phyloP scores from a whole-genome alignment of 352 stramenopile species.

The Blastocystis sp. region DNA sequence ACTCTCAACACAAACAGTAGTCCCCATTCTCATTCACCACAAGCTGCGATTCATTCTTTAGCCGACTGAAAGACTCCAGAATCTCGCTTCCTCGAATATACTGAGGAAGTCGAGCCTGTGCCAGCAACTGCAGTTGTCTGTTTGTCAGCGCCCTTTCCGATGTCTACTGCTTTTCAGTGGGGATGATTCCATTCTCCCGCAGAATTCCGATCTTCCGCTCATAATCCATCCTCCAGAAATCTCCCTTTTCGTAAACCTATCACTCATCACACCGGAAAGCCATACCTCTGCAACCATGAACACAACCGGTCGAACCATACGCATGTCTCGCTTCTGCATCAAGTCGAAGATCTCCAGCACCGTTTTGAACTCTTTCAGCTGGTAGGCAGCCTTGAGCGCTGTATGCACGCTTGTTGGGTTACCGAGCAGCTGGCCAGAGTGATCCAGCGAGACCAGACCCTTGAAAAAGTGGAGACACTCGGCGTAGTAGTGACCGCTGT shows the following conservation, averaged over 20 bases:
- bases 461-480: conserved; percentile 46
- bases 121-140: conserved; percentile 27
- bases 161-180: conserved; percentile 9
- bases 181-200: neutral
- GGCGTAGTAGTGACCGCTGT: conserved; percentile 14
- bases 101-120: conserved; percentile 12
- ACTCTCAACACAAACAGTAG: neutral
- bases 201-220: neutral
- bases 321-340: neutral
- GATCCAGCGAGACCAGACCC: neutral
- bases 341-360: conserved; percentile 4
- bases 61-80: neutral
- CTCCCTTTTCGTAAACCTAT: conserved; percentile 53
- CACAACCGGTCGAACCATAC: neutral
- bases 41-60: neutral
- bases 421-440: neutral
- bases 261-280: neutral
- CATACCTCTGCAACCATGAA: conserved; percentile 22
- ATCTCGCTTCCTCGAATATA: neutral
- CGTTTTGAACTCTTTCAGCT: neutral
- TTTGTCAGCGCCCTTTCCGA: neutral
- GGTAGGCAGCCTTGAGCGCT: neutral
- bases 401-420: neutral
- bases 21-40: neutral
- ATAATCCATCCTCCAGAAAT: conserved; percentile 36